Percentiles rank a stretch among this genome's conserved stretches.
Evolutionary conservation across 2,329 filamentous ascomycete species (phyloP).

Genomic region (Cadophora sp.): DNA sequence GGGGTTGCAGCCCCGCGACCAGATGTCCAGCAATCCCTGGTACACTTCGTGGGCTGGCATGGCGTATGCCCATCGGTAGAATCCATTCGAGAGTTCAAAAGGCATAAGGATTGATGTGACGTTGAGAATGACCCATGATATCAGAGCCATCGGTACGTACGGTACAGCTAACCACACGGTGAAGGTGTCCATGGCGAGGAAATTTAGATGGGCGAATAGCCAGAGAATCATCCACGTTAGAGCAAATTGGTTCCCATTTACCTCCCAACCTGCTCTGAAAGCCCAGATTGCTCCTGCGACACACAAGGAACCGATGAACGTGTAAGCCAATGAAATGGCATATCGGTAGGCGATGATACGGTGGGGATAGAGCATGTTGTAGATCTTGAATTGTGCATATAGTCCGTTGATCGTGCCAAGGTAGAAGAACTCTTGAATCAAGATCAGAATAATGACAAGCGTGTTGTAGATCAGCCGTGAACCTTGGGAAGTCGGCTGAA

Average conservation of each 20-base stretch:
- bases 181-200: conserved; percentile 50
- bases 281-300: conserved; percentile 53
- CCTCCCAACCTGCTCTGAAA: conserved; percentile 50
- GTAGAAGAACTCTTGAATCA: conserved; percentile 45
- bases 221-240: conserved; percentile 65
- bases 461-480: conserved; percentile 48
- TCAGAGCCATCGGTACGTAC: conserved; percentile 50
- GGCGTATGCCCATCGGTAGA: conserved; percentile 68
- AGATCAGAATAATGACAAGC: conserved; percentile 47
- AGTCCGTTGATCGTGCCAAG: conserved; percentile 42
- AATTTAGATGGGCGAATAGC: conserved; percentile 61
- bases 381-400: conserved; percentile 38
- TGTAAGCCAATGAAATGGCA: conserved; percentile 43
- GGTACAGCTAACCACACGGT: conserved; percentile 45
- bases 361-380: conserved; percentile 31
- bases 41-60: conserved; percentile 68
- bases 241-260: conserved; percentile 60
- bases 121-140: conserved; percentile 70
- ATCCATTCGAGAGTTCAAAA: conserved; percentile 61
- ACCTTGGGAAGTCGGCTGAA: conserved; percentile 46
- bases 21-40: conserved; percentile 49
- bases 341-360: conserved; percentile 41
- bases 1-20: conserved; percentile 51
- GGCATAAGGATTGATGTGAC: conserved; percentile 65
- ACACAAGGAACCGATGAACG: conserved; percentile 47